Evolutionary conservation across 768 basidiomycete genomes (phyloP).

Genomic region (Lanmaoa pseudosensibilis): DNA sequence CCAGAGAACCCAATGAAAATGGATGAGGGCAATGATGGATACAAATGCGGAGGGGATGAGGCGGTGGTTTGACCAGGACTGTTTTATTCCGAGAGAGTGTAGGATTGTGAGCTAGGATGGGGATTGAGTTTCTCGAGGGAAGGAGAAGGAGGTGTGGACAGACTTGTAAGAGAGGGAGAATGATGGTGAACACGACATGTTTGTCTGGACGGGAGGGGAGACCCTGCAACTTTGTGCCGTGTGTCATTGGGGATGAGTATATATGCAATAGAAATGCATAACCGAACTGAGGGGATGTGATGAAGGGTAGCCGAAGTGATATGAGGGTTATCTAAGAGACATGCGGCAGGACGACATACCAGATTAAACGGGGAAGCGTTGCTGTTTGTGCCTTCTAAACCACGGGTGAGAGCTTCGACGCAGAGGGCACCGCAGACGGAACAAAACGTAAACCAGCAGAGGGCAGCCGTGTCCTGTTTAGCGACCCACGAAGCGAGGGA

Average conservation of each 20-base stretch:
- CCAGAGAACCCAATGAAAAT: slow-evolving; percentile 67
- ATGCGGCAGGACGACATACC: slow-evolving; percentile 42
- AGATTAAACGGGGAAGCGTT: slow-evolving; percentile 70
- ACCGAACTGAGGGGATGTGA: slow-evolving; percentile 50
- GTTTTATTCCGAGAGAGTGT: slow-evolving; percentile 65
- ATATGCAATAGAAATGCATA: slow-evolving; percentile 77
- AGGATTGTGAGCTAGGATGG: slow-evolving; percentile 53
- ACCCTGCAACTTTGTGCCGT: slow-evolving; percentile 41
- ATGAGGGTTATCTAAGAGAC: not conserved
- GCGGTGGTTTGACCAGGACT: slow-evolving; percentile 63
- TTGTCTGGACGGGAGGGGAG: slow-evolving; percentile 66
- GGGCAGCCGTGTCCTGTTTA: slow-evolving; percentile 52
- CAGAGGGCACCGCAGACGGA: slow-evolving; percentile 65
- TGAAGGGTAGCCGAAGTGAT: not conserved
- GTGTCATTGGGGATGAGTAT: slow-evolving; percentile 66
- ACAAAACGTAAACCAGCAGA: slow-evolving; percentile 76
- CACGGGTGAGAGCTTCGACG: slow-evolving; percentile 65
- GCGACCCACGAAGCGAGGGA: slow-evolving; percentile 46
- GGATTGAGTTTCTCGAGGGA: not conserved
- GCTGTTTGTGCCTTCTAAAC: slow-evolving; percentile 60
- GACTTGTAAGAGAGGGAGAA: slow-evolving; percentile 73
- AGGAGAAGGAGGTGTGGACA: slow-evolving; percentile 15
- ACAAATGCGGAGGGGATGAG: slow-evolving; percentile 67
- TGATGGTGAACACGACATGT: slow-evolving; percentile 70
- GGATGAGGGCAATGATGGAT: slow-evolving; percentile 57